Evolutionary conservation across 176 grass and related monocot species (phyloP), one percentile per base, ranked within the genome.

Genomic region (Themeda triandra): DNA sequence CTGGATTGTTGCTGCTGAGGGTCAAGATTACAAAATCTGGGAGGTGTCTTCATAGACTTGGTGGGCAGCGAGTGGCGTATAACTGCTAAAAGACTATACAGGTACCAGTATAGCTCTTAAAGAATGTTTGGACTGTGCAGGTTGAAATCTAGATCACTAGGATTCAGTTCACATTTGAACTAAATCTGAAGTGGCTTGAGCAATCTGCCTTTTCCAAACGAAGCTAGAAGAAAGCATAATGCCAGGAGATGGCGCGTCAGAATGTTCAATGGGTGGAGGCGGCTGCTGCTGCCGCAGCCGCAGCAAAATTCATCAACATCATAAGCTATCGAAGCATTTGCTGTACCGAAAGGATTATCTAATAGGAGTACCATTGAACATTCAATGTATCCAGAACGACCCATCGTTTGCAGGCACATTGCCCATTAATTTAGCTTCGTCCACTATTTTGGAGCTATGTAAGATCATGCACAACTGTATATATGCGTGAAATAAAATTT

Each of bases 21-120:
- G 96, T 51, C 77, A 59, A 23, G 84, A 94, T 42, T 99, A 96
- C 87, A 99, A 94, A 75, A 88, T 98, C 24, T 95, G 96, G 96
- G 93, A 94, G 64, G 66, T 58, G 23, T 58, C 89, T 40, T 79
- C 77, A 24, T 82, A 85, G 77, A 53, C 44, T 66, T 27, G 71
- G 10, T 8, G n/a, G 58, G 62, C 73, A 5, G 77, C 71, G 32
- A 53, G 40, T 63, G 30, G 28, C 71, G 4, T 37, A 78, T 37
- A 78, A 77, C 79, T 48, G 29, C n/a, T 53, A 28, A 18, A 76
- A 76, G 32, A 36, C 48, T 54, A 75, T 21, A 49, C 14, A 74
- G 73, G 46, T 76, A 58, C 53, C 28, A 56, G 29, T 56, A 58
- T 76, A 76, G 73, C 18, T 36, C 49, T 36, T 76, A 37, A 53